Evolutionary conservation across 805 yeast genomes (phyloP).

Genomic region (Lachancea lanzarotensis): DNA sequence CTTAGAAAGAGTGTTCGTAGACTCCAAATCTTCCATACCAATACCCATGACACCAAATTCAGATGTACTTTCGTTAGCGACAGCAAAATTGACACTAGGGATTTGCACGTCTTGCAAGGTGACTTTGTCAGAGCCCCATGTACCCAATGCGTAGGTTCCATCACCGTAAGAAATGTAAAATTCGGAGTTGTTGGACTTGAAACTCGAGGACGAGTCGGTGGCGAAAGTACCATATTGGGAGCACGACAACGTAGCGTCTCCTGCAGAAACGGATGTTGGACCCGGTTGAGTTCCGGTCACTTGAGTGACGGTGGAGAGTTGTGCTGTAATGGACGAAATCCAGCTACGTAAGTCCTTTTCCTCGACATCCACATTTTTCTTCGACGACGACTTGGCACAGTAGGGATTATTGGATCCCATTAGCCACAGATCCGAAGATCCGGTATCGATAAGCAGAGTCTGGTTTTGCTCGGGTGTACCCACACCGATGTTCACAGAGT

Average conservation of each 20-base stretch:
- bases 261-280: conserved; percentile 5
- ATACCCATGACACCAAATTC: conserved; percentile 66
- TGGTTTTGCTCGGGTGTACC: conserved; percentile 58
- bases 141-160: conserved; percentile 38
- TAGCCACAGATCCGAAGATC: conserved; percentile 70
- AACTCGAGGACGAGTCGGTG: conserved; percentile 18
- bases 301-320: not conserved
- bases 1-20: conserved; percentile 38
- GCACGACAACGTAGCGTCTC: conserved; percentile 34
- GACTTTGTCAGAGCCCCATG: conserved; percentile 50
- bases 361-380: not conserved
- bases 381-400: conserved; percentile 25
- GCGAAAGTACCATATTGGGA: conserved; percentile 33
- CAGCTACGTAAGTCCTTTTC: not conserved
- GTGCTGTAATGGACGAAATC: not conserved
- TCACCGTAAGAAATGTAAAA: conserved; percentile 51
- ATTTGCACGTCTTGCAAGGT: conserved; percentile 45
- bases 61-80: conserved; percentile 60
- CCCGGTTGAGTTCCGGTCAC: not conserved
- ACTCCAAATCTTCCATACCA: conserved; percentile 64
- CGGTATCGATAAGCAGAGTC: conserved; percentile 62
- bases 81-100: conserved; percentile 57
- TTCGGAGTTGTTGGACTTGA: conserved; percentile 27
- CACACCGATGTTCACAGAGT: conserved; percentile 39
- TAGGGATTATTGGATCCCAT: conserved; percentile 42